phyloP scores from a whole-genome alignment of 208 protist species.

The Trypanosoma theileri region DNA sequence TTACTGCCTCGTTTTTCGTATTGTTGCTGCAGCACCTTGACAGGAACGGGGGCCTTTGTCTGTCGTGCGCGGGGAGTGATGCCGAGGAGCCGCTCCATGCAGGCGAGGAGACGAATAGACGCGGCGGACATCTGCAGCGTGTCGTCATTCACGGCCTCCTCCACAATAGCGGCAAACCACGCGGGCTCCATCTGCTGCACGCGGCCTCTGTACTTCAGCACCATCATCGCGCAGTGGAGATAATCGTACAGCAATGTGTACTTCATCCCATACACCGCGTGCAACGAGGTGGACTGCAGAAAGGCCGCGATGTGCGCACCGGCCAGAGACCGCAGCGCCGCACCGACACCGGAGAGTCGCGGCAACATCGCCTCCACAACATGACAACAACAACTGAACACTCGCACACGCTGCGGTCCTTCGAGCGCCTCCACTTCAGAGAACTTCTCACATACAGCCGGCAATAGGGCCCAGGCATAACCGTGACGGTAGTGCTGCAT shows the following conservation, averaged over 20 bases:
- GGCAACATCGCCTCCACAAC: slow-evolving; percentile 77
- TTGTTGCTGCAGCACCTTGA: slow-evolving; percentile 81
- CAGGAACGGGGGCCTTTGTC: slow-evolving; percentile 74
- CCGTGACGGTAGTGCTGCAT: slow-evolving; percentile 87
- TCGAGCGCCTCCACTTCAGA: slow-evolving; percentile 58
- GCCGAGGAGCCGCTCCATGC: slow-evolving; percentile 67
- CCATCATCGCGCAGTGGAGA: slow-evolving; percentile 79
- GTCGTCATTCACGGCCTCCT: slow-evolving; percentile 68
- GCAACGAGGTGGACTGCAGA: slow-evolving; percentile 56
- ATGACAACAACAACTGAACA: slow-evolving; percentile 72
- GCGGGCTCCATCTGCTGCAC: slow-evolving; percentile 60
- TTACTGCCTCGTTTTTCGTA: slow-evolving; percentile 41
- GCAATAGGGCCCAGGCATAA: slow-evolving; percentile 81
- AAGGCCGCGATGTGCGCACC: slow-evolving; percentile 52
- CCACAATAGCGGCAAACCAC: slow-evolving; percentile 56
- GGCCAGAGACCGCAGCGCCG: slow-evolving; percentile 47
- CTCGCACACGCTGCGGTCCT: slow-evolving; percentile 68
- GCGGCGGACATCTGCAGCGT: slow-evolving; percentile 65
- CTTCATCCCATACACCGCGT: slow-evolving; percentile 79
- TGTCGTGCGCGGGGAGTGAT: slow-evolving; percentile 64
- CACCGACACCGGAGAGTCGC: slow-evolving; percentile 69
- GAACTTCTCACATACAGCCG: slow-evolving; percentile 75
- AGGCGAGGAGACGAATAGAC: slow-evolving; percentile 63
- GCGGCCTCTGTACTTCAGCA: slow-evolving; percentile 83
- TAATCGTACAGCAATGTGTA: slow-evolving; percentile 83